Conservation (phyloP, 805 yeast species). For the Yarrowia osloensis region DNA sequence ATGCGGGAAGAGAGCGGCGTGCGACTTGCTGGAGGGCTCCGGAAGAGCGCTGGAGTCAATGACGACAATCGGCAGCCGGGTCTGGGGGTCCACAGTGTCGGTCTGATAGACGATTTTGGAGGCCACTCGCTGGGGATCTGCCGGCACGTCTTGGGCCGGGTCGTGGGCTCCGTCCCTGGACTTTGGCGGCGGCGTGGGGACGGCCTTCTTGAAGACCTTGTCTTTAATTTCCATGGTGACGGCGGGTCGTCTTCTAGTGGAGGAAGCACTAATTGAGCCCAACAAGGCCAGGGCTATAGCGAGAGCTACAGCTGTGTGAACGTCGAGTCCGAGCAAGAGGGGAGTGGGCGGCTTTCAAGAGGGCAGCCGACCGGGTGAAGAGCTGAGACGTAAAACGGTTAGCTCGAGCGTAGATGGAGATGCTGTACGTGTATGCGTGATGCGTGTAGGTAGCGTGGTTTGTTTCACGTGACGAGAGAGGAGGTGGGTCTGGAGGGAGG, state of each 20-base stretch:
- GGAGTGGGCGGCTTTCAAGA: conserved; percentile 4
- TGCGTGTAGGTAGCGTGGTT: conserved; percentile 25
- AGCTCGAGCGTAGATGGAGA: neutral
- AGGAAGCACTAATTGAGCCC: neutral
- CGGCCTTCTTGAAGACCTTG: conserved; percentile 31
- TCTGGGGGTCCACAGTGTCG: conserved; percentile 62
- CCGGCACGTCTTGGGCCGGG: neutral
- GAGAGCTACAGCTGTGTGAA: conserved; percentile 14
- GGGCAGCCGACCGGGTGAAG: neutral
- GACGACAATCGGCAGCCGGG: conserved; percentile 71
- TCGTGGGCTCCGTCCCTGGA: neutral
- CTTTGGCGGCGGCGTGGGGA: conserved; percentile 31
- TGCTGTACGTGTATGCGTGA: conserved; percentile 1
- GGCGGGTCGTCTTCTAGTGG: neutral
- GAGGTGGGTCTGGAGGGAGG: no score
- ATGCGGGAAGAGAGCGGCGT: conserved; percentile 57
- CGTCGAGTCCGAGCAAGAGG: conserved; percentile 20
- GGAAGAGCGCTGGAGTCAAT: conserved; percentile 85
- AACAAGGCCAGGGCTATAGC: conserved; percentile 29
- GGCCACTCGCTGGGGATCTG: conserved; percentile 33
- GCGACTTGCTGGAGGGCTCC: conserved; percentile 50
- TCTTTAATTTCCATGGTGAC: conserved; percentile 23
- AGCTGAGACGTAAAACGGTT: neutral
- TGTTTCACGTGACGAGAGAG: conserved; percentile 5
- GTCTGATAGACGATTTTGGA: conserved; percentile 57